Conservation (phyloP, 1,284 basidiomycete species). For the Pseudozyma hubeiensis region DNA sequence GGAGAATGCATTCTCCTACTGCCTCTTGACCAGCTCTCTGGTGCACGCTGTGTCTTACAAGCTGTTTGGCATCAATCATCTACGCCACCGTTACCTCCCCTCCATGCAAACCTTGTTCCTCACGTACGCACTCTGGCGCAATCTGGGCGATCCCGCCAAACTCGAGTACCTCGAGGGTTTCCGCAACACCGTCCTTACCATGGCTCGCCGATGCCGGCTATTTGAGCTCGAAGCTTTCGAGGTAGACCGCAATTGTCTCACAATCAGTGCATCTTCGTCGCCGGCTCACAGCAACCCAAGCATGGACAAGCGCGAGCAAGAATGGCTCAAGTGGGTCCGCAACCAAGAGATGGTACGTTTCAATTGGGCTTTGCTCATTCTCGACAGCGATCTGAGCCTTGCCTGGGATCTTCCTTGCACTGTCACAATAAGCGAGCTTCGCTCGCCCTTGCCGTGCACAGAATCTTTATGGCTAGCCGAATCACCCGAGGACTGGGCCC, state of each 20-base stretch:
- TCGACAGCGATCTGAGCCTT: conserved; percentile 7
- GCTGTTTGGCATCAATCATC: conserved; percentile 9
- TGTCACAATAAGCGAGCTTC: not conserved
- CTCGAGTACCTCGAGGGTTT: conserved; percentile 14
- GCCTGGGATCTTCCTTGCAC: conserved; percentile 10
- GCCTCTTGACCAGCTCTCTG: conserved; percentile 5
- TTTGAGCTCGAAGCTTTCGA: conserved; percentile 4
- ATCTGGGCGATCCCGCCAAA: conserved; percentile 8
- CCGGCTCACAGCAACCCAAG: no score
- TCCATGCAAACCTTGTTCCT: conserved; percentile 10
- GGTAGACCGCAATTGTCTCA: not conserved
- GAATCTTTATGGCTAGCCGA: conserved; percentile 6
- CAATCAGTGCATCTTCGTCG: not conserved
- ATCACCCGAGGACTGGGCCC: not conserved
- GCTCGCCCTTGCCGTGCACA: conserved; percentile 1
- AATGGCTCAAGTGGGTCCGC: conserved; percentile 8
- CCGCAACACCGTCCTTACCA: conserved; percentile 8
- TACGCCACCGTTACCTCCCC: conserved; percentile 5
- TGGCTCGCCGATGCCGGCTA: conserved; percentile 8
- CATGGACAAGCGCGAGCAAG: not conserved
- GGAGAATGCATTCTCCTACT: conserved; percentile 5
- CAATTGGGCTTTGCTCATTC: conserved; percentile 1
- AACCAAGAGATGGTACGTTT: conserved; percentile 4
- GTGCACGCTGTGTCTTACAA: conserved; percentile 8
- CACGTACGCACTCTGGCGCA: conserved; percentile 6